Evolutionary conservation across 2,329 filamentous ascomycete species (phyloP).

Genomic region (Talaromyces sp.): DNA sequence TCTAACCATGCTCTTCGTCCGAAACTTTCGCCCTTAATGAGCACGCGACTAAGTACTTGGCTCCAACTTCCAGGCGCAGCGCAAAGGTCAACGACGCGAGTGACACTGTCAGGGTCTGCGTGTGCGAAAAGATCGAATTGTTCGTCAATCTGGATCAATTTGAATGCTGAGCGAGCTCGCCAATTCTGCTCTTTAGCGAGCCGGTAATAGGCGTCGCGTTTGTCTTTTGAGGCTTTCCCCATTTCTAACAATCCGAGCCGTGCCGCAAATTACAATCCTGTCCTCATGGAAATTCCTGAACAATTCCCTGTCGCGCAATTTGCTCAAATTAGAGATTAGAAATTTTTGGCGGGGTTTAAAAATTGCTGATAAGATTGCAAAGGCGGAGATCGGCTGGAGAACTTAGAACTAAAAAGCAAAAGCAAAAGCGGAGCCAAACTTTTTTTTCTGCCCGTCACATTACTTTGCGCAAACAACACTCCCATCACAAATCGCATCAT

Average conservation of each 20-base stretch:
- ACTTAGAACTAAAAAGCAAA: neutral
- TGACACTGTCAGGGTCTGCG: slow-evolving; percentile 63
- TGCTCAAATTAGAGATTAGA: neutral
- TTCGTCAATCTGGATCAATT: slow-evolving; percentile 91
- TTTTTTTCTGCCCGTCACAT: slow-evolving; percentile 29
- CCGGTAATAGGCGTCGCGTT: slow-evolving; percentile 95
- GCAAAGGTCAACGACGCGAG: slow-evolving; percentile 90
- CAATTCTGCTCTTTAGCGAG: slow-evolving; percentile 98
- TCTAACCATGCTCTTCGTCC: slow-evolving; percentile 84
- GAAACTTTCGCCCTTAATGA: slow-evolving; percentile 92
- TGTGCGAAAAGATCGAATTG: slow-evolving; percentile 89
- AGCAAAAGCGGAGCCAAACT: slow-evolving; percentile 23
- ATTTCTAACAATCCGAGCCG: slow-evolving; percentile 45
- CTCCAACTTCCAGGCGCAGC: slow-evolving; percentile 97
- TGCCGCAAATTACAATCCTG: neutral
- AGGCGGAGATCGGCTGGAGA: neutral
- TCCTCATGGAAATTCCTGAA: neutral
- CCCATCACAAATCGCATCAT: neutral
- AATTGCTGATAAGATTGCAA: slow-evolving; percentile 17
- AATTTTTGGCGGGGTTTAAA: slow-evolving; percentile 10
- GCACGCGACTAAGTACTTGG: slow-evolving; percentile 86
- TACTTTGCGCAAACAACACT: slow-evolving; percentile 7
- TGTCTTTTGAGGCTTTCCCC: slow-evolving; percentile 98
- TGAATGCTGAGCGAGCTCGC: slow-evolving; percentile 94
- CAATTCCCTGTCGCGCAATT: neutral